phyloP scores from a whole-genome alignment of 495 filamentous ascomycete genomes.

The Podospora appendiculata region DNA sequence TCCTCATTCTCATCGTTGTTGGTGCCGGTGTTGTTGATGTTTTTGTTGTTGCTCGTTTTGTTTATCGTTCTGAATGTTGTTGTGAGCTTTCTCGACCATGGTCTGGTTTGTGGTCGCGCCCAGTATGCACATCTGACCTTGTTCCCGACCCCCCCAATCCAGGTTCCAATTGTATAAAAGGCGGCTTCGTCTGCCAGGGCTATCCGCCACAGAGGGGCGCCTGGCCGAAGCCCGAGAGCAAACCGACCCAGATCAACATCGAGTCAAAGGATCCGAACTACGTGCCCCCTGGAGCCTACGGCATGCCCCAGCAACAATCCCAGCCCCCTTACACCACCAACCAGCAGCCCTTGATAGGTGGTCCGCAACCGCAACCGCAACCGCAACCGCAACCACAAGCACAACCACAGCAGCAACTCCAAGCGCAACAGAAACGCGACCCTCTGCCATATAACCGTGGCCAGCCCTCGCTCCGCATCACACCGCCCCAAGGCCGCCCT shows the following conservation, averaged over 20 bases:
- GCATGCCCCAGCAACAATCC: constrained; percentile 42
- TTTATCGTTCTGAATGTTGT: neutral
- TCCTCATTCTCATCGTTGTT: neutral
- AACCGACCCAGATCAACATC: constrained; percentile 62
- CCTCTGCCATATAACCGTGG: constrained; percentile 43
- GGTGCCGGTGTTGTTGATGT: neutral
- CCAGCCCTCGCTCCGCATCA: constrained; percentile 44
- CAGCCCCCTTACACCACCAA: constrained; percentile 20
- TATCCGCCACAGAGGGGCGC: constrained; percentile 66
- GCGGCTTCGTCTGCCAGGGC: constrained; percentile 90
- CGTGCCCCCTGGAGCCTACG: constrained; percentile 51
- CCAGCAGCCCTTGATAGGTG: constrained; percentile 7
- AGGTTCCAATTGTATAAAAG: constrained; percentile 91
- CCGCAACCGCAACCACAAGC: constrained; percentile 26
- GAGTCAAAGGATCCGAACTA: constrained; percentile 72
- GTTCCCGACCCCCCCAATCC: neutral
- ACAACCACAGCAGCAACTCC: constrained; percentile 19
- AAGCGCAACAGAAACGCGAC: constrained; percentile 37
- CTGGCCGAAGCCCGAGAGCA: constrained; percentile 57
- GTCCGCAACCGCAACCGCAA: constrained; percentile 12
- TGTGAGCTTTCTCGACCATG: constrained; percentile 2
- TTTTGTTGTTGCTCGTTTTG: neutral
- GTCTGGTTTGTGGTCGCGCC: neutral
- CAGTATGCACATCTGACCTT: neutral
- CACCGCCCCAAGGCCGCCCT: constrained; percentile 45